Evolutionary conservation across 2,329 filamentous ascomycete genomes (phyloP), one percentile per base, ranked within the genome.

Genomic region (Aspergillus unguis): DNA sequence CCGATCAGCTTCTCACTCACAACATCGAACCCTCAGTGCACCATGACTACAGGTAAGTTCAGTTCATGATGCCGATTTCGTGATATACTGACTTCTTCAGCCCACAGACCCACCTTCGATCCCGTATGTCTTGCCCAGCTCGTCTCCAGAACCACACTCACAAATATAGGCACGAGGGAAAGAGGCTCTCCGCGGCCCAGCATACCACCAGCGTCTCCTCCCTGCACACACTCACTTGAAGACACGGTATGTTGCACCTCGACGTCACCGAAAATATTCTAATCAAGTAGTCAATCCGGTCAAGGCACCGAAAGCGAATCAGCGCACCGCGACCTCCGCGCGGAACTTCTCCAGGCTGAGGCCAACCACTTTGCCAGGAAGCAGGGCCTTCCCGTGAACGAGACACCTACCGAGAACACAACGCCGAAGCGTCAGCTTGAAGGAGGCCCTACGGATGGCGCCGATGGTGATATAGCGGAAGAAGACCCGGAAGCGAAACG

Each of bases 161-260:
- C 58, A 56, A 65, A 48, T 45, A 52, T 58, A 91, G 88, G 92
- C 92, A 38, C 85, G 87, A 69, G 94, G 94, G 70, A 96, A 96
- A 80, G 94, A 99, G 75, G 90, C 92, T 65, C 87, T 91, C 55
- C 87, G 91, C 65, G 94, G 94, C 44, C 89, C 90, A 45, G 92
- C 91, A 63, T 97, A 96, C 77, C 94, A 99, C 71, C 92, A 97
- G 74, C 88, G 94, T 64, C 87, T 97, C 11, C 85, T 96, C 10
- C 92, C 94, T 32, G 94, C 94, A 31, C 88, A 99, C 72, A 97
- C 90, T 9, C 86, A 90, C 59, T 85, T 99, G 68, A 99, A 99
- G 76, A 88, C 86, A 69, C 84, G 90, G 78, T 85, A 82, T 43
- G 77, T 52, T 17, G 17, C 8, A 11, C 10, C 5, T 28, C 9